Evolutionary conservation across 2,329 filamentous ascomycete genomes (phyloP).

Genomic region (Sphaceloma murrayae): DNA sequence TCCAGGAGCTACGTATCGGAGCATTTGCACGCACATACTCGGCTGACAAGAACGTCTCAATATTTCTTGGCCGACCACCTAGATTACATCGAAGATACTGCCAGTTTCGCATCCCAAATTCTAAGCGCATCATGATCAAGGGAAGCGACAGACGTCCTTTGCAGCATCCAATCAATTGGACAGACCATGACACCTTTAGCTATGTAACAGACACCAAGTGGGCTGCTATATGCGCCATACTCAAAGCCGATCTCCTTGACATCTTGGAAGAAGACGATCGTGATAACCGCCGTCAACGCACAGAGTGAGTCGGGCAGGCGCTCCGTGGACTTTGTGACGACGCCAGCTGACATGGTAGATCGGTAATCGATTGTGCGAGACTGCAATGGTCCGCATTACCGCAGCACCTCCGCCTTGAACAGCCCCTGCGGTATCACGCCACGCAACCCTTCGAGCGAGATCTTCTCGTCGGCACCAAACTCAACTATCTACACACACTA

Average conservation of each 20-base stretch:
- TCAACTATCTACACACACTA: slow-evolving; percentile 29
- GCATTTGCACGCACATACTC: slow-evolving; percentile 38
- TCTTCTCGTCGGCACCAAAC: slow-evolving; percentile 27
- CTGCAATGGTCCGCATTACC: slow-evolving; percentile 26
- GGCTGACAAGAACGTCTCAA: slow-evolving; percentile 40
- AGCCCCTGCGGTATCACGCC: slow-evolving; percentile 18
- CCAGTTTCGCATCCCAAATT: slow-evolving; percentile 23
- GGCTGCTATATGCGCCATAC: slow-evolving; percentile 26
- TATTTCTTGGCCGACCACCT: slow-evolving; percentile 43
- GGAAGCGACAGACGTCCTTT: background rate
- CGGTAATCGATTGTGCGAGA: slow-evolving; percentile 20
- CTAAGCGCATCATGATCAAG: background rate
- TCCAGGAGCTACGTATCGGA: slow-evolving; percentile 33
- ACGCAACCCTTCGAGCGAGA: slow-evolving; percentile 25
- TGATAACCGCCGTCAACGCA: slow-evolving; percentile 16
- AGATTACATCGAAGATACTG: slow-evolving; percentile 38
- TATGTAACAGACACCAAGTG: slow-evolving; percentile 26
- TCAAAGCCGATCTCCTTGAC: slow-evolving; percentile 30
- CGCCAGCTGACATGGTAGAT: slow-evolving; percentile 17
- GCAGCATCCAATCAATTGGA: background rate
- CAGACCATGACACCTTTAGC: slow-evolving; percentile 21
- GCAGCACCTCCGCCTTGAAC: slow-evolving; percentile 21
- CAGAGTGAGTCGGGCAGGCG: slow-evolving; percentile 17
- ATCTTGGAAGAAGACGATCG: slow-evolving; percentile 22
- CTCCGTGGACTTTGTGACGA: slow-evolving; percentile 1